A percentile compares a stretch with the other conserved stretches of the same genome.
These are phyloP conservation scores for Agrocybe chaxingu DNA, from an alignment of 768 basidiomycete species.

Conservation along the genomic window DNA sequence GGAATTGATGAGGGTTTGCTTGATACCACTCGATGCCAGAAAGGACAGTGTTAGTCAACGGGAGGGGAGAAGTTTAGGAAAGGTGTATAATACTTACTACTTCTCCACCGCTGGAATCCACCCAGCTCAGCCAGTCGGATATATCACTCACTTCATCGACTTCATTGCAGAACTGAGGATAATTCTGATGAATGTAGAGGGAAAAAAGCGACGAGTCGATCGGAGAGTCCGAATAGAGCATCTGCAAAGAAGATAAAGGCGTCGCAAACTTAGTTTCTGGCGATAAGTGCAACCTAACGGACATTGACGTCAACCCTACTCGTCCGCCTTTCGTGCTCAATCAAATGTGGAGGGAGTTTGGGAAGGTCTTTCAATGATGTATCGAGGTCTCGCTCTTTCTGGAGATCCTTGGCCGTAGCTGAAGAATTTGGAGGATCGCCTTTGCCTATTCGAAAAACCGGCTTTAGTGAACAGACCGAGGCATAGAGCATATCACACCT, in stretches of 20 bases:
- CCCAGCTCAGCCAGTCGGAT: slow-evolving; percentile 74
- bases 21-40: slow-evolving; percentile 51
- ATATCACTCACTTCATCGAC: slow-evolving; percentile 71
- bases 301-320: slow-evolving; percentile 82
- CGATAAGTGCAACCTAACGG: slow-evolving; percentile 13
- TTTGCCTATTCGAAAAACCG: slow-evolving; percentile 49
- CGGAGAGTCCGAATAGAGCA: slow-evolving; percentile 78
- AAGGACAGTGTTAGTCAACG: not conserved
- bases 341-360: slow-evolving; percentile 56
- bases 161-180: slow-evolving; percentile 77
- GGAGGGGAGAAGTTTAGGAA: not conserved
- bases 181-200: slow-evolving; percentile 93
- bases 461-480: slow-evolving; percentile 1
- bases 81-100: slow-evolving; percentile 37
- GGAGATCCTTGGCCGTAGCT: slow-evolving; percentile 58
- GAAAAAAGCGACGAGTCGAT: slow-evolving; percentile 89
- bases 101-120: slow-evolving; percentile 67
- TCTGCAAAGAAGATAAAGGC: slow-evolving; percentile 35
- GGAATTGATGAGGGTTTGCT: slow-evolving; percentile 83
- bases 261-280: not conserved
- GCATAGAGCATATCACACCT: slow-evolving; percentile 18
- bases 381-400: slow-evolving; percentile 59
- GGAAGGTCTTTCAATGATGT: slow-evolving; percentile 49
- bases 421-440: slow-evolving; percentile 61
- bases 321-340: slow-evolving; percentile 55